phyloP scores from a whole-genome alignment of 2,329 filamentous ascomycete genomes.

The Talaromyces sp. region DNA sequence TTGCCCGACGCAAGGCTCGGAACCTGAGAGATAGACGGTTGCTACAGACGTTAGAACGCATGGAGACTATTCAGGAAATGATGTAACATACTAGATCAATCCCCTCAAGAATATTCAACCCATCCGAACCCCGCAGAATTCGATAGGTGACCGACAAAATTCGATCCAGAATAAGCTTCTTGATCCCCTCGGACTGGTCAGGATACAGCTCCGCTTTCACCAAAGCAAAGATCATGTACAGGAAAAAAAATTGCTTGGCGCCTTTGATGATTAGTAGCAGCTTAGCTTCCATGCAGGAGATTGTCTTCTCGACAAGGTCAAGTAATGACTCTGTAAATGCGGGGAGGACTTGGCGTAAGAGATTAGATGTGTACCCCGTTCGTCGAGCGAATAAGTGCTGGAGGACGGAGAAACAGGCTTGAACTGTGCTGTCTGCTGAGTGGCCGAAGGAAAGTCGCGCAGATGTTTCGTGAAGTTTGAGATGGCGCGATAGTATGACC shows the following conservation, averaged over 20 bases:
- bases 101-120: not conserved
- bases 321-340: slow-evolving; percentile 34
- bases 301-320: slow-evolving; percentile 30
- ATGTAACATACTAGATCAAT: slow-evolving; percentile 13
- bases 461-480: slow-evolving; percentile 32
- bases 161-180: slow-evolving; percentile 36
- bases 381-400: slow-evolving; percentile 33
- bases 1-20: slow-evolving; percentile 2
- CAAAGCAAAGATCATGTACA: slow-evolving; percentile 35
- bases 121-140: slow-evolving; percentile 29
- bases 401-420: slow-evolving; percentile 37
- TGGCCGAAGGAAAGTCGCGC: slow-evolving; percentile 31
- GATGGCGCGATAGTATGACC: slow-evolving; percentile 37
- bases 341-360: slow-evolving; percentile 25
- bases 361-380: slow-evolving; percentile 24
- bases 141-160: slow-evolving; percentile 35
- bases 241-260: slow-evolving; percentile 40
- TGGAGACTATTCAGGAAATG: not conserved
- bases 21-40: slow-evolving; percentile 8
- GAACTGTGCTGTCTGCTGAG: slow-evolving; percentile 36
- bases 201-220: slow-evolving; percentile 36
- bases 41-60: not conserved
- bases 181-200: slow-evolving; percentile 30
- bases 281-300: slow-evolving; percentile 31
- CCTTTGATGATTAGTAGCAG: slow-evolving; percentile 35